These are phyloP conservation scores for Castanopsis chinensis DNA, from an alignment of 306 rosid genomes.

Conservation along the genomic window DNA sequence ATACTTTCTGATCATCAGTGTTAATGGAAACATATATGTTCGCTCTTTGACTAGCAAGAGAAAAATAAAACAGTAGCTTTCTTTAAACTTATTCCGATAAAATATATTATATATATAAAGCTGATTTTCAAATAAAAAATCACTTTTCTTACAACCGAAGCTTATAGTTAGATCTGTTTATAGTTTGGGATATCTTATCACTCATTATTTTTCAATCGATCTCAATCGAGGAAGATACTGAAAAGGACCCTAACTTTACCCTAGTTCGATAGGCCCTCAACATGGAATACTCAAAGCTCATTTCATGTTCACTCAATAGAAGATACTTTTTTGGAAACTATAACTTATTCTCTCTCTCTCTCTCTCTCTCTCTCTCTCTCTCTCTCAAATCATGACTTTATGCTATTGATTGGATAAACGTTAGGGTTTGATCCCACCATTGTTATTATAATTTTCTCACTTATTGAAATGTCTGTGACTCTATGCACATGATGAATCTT, in stretches of 20 bases:
- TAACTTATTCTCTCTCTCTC: neutral
- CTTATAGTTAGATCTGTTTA: no score
- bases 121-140: no score
- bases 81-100: no score
- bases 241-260: neutral
- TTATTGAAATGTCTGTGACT: conserved; percentile 10
- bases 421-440: neutral
- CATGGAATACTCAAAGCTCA: neutral
- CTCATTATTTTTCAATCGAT: conserved; percentile 6
- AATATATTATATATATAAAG: no score
- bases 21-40: no score
- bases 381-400: neutral
- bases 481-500: conserved; percentile 10
- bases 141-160: no score
- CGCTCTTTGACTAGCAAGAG: no score
- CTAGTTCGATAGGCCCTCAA: neutral
- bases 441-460: conserved; percentile 8
- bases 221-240: conserved; percentile 21
- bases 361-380: no score
- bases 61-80: no score
- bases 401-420: conserved; percentile 1
- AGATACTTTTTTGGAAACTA: conserved; percentile 7
- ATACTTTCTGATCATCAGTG: no score
- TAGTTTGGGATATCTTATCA: no score
- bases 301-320: conserved; percentile 15